Evolutionary conservation across 2,329 filamentous ascomycete genomes (phyloP).

Genomic region (Xylariaceae sp.): DNA sequence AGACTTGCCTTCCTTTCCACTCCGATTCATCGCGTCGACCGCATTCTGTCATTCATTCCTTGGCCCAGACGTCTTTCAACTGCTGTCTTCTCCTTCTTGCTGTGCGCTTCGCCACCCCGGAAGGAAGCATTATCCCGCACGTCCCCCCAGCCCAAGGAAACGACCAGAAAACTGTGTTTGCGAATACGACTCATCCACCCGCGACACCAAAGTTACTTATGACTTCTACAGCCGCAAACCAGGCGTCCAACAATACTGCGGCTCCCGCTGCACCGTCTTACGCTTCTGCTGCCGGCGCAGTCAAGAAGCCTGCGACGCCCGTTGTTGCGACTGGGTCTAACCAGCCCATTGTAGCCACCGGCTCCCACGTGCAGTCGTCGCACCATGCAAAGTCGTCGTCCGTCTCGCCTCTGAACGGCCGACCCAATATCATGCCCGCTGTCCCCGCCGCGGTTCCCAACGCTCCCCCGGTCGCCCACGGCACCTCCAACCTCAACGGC

Average conservation of each 20-base stretch:
- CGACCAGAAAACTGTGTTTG: conserved; percentile 1
- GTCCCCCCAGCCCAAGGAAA: conserved; percentile 17
- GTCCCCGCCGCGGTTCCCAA: conserved; percentile 63
- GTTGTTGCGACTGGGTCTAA: conserved; percentile 59
- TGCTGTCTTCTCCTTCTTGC: conserved; percentile 22
- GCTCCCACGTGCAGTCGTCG: conserved; percentile 50
- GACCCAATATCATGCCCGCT: conserved; percentile 67
- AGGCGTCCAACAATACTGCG: conserved; percentile 56
- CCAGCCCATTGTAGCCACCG: conserved; percentile 54
- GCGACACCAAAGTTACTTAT: conserved; percentile 46
- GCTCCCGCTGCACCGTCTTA: conserved; percentile 60
- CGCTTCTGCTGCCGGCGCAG: conserved; percentile 64
- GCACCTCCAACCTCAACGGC: conserved; percentile 67
- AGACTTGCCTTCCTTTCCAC: background rate
- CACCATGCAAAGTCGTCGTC: conserved; percentile 64
- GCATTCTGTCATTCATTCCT: conserved; percentile 33
- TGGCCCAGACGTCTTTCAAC: conserved; percentile 13
- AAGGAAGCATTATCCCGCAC: conserved; percentile 18
- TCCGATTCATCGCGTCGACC: conserved; percentile 13
- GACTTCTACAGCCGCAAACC: conserved; percentile 58
- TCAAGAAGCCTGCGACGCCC: conserved; percentile 62
- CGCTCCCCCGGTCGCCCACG: conserved; percentile 62
- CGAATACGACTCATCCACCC: conserved; percentile 6
- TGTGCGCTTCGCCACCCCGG: conserved; percentile 6
- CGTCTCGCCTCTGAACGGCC: conserved; percentile 82